Base-by-base conservation (phyloP, 2,329 filamentous ascomycete species). In the Helotiales sp. region DNA sequence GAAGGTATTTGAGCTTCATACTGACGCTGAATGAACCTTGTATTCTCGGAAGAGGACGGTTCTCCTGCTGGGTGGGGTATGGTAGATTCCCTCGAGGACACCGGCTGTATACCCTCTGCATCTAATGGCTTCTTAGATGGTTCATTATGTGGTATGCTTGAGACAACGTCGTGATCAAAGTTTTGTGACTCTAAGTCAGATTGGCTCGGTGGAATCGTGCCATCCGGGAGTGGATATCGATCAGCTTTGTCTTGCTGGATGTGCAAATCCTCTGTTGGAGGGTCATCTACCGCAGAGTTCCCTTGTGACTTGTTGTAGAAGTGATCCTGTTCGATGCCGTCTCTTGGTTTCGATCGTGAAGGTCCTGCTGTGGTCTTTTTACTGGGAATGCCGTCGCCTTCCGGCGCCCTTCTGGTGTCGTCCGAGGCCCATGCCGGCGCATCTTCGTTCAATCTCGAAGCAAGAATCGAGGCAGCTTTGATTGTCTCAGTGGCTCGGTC, bases 401-500 rank as follows among this genome's bases (percentile, higher is more conserved):
- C 57, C 17, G 31, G 22, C 25, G 46, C 46, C 31, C 50, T 53
- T 6, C 58, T 61, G 19, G 25, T 44, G 27, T 53, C 59, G 31
- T 70, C 66, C 19, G 62, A 59, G 10, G 66, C 59, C 67, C 68
- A 71, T 57, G 61, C 48, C n/a, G 66, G 68, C 34, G 64, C 56
- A 55, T 52, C 63, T 65, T 85, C 84, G 63, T 82, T 80, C 67
- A 87, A 78, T 51, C 83, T 77, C 61, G 79, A 78, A 13, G 80
- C 81, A 52, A 88, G 76, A 52, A 81, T 80, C 33, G 82, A 78
- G 19, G 84, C 85, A 40, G 86, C 85, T 64, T 81, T 79, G 34
- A 80, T 79, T 17, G 84, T 87, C 51, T 86, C 74, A 1, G 84
- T 84, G 50, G 88, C 72, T 55, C 82, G 78, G 61, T 87, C 83